Evolutionary conservation across 2,329 filamentous ascomycete species (phyloP), one percentile per base, ranked within the genome.

Genomic region (Ophiosphaerella korrae): DNA sequence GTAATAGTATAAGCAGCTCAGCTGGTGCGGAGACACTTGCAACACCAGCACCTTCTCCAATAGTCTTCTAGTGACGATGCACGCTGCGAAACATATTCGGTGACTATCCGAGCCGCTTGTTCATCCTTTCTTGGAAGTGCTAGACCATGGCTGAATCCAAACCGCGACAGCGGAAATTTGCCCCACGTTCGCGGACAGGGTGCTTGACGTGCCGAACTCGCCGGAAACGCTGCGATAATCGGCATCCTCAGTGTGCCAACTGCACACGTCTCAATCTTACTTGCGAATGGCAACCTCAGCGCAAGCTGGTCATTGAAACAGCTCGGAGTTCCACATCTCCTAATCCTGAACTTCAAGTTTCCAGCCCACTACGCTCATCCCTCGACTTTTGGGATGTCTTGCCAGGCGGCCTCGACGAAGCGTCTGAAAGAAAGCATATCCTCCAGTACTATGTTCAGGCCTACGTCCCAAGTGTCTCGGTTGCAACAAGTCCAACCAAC

Each of bases 401-500:
- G 18, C 62, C 66, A 2, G 52, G 58, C 14, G 62, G 66, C 39
- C 57, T 58, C 21, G 52, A 70, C 41, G 57, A 55, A 31, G 52
- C 52, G 3, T 57, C 62, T 6, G 64, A 71, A 35, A 52, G 53
- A 16, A 67, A 67, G 44, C 66, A 72, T 34, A 48, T 73, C 0
- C 53, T 73, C 7, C 64, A 64, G 40, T 73, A 73, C 49, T 73
- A 72, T 51, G 55, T 70, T 42, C 67, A 72, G 40, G 68, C 65
- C 7, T 72, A 68, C 29, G 68, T 73, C 24, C 70, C 69, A 37
- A 72, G 70, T 49, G 64, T 73, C 9, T 71, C 69, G 13, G 67
- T 73, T 14, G 70, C 70, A 12, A 63, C 62, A 7, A 72, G 64
- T n/a, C 57, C 66, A 8, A 66, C 66, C 2, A 71, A 68, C 48